Evolutionary conservation across 164 flowering plant species (phyloP).

Genomic region (Kalanchoe fedtschenkoi): DNA sequence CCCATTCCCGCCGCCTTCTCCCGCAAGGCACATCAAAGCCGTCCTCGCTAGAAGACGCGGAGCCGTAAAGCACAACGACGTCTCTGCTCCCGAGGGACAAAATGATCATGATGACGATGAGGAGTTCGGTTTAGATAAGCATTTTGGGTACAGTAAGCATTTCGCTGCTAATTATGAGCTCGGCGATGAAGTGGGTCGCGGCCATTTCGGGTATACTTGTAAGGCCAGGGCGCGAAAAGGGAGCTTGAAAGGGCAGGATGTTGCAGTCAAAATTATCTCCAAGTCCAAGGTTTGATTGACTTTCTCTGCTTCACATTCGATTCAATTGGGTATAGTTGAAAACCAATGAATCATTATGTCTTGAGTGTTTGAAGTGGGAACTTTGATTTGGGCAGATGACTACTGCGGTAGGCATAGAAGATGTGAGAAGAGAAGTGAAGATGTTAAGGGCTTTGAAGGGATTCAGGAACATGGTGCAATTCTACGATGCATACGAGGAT

Average conservation of each 20-base stretch:
- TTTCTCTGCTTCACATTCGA: not conserved
- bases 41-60: conserved; percentile 10
- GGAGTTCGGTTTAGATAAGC: conserved; percentile 7
- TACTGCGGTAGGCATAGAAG: conserved; percentile 9
- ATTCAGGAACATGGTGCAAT: conserved; percentile 5
- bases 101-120: not conserved
- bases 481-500: conserved; percentile 11
- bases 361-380: not conserved
- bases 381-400: conserved; percentile 9
- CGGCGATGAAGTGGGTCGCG: conserved; percentile 9
- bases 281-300: conserved; percentile 4
- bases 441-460: conserved; percentile 11
- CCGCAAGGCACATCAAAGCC: conserved; percentile 14
- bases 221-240: conserved; percentile 5
- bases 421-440: conserved; percentile 14
- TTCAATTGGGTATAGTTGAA: not conserved
- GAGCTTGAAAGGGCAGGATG: conserved; percentile 6
- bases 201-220: conserved; percentile 9
- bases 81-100: conserved; percentile 6
- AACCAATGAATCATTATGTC: not conserved
- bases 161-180: conserved; percentile 8
- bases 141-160: conserved; percentile 8
- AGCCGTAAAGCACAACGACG: conserved; percentile 7
- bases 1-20: conserved; percentile 17
- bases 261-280: conserved; percentile 8